Conservation (phyloP, 1,284 basidiomycete genomes). For the Ceratorhiza oryzae-sativae region DNA sequence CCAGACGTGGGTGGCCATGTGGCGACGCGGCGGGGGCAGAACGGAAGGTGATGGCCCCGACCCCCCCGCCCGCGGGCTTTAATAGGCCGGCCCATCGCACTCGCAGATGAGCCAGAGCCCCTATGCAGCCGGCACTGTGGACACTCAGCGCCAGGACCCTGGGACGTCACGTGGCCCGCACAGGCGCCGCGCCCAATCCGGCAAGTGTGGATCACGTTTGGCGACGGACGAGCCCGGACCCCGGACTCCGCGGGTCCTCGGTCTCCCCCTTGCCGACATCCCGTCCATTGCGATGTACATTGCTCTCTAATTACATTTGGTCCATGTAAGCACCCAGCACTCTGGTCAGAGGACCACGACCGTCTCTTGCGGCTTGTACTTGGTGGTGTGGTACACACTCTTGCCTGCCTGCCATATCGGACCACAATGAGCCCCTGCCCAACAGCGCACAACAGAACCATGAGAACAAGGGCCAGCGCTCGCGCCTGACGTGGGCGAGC, state of each 20-base stretch:
- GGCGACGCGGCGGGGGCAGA: slow-evolving; percentile 4
- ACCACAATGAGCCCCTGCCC: slow-evolving; percentile 13
- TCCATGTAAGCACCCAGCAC: neutral
- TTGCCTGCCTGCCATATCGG: slow-evolving; percentile 65
- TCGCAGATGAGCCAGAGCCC: slow-evolving; percentile 6
- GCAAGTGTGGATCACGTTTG: slow-evolving; percentile 9
- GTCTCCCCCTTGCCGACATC: neutral
- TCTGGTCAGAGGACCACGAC: slow-evolving; percentile 56
- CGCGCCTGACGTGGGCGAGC: slow-evolving; percentile 17
- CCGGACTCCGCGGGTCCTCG: slow-evolving; percentile 3
- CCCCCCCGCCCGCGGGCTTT: neutral
- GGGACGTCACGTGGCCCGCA: neutral
- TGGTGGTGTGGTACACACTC: slow-evolving; percentile 85
- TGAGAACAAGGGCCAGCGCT: neutral
- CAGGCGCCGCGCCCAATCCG: neutral
- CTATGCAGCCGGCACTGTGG: slow-evolving; percentile 21
- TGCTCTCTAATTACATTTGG: neutral
- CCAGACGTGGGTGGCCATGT: neutral
- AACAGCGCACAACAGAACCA: slow-evolving; percentile 9
- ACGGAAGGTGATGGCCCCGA: neutral
- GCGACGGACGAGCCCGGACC: neutral
- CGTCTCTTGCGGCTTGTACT: slow-evolving; percentile 72
- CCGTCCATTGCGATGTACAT: slow-evolving; percentile 2
- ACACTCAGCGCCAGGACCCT: slow-evolving; percentile 1
- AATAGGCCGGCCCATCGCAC: neutral